A percentile compares a stretch with the other conserved stretches of the same genome.
phyloP scores from a whole-genome alignment of 306 rosid genomes.

The Quercus robur region DNA sequence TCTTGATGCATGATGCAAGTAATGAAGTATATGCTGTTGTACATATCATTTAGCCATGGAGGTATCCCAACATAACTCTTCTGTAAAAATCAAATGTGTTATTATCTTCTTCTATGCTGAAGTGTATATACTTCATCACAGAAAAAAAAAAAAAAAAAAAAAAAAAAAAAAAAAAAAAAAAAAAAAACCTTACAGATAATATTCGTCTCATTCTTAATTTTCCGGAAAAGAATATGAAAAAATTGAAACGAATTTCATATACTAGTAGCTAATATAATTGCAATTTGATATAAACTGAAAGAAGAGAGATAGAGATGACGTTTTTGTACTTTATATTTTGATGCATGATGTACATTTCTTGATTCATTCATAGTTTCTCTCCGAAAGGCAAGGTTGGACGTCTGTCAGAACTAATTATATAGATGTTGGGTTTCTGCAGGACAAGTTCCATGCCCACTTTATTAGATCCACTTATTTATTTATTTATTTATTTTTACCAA shows the following conservation, averaged over 20 bases:
- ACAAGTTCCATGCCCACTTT: no score
- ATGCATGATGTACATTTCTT: neutral
- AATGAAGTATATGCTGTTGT: slow-evolving; percentile 9
- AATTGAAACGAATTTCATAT: neutral
- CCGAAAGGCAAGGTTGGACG: neutral
- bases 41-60: slow-evolving; percentile 24
- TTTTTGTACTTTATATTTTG: slow-evolving; percentile 2
- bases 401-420: neutral
- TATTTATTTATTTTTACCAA: no score
- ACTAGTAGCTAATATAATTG: neutral
- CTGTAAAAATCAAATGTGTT: neutral
- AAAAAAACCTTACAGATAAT: no score
- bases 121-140: neutral
- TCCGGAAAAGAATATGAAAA: neutral
- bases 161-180: neutral
- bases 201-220: no score
- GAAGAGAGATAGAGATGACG: neutral
- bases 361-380: neutral
- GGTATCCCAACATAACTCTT: slow-evolving; percentile 10
- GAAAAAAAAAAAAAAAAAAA: neutral
- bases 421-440: neutral
- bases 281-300: neutral
- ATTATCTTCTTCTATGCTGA: neutral
- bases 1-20: slow-evolving; percentile 8
- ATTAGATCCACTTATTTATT: no score